These are phyloP conservation scores for Peronosclerospora sorghi DNA, from an alignment of 352 stramenopile species.

Conservation along the genomic window DNA sequence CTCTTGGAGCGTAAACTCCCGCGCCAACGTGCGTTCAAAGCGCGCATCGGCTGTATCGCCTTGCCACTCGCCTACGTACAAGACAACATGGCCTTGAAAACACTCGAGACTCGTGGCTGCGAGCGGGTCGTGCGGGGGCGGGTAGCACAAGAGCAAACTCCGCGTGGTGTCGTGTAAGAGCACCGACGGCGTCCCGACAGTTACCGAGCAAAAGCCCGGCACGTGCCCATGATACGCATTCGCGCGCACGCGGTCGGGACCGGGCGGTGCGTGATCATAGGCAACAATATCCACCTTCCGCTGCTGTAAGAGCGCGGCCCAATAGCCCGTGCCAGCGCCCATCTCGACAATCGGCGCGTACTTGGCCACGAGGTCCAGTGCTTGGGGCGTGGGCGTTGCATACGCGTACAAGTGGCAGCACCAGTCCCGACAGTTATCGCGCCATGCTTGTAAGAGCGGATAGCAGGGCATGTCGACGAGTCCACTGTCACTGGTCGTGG, in stretches of 20 bases:
- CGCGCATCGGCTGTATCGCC: conserved; percentile 55
- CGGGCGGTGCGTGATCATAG: conserved; percentile 48
- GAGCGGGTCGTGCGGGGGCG: no score
- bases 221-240: conserved; percentile 62
- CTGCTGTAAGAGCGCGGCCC: conserved; percentile 62
- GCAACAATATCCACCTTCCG: conserved; percentile 63
- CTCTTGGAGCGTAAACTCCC: conserved; percentile 38
- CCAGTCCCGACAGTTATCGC: conserved; percentile 70
- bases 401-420: conserved; percentile 66
- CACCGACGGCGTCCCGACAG: conserved; percentile 9
- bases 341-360: conserved; percentile 77
- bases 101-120: conserved; percentile 37
- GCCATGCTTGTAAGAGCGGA: conserved; percentile 56
- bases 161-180: conserved; percentile 25
- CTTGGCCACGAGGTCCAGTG: conserved; percentile 35
- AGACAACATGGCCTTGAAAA: conserved; percentile 52
- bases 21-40: conserved; percentile 53
- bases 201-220: conserved; percentile 50
- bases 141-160: conserved; percentile 64
- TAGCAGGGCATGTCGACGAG: conserved; percentile 49
- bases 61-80: conserved; percentile 76
- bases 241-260: conserved; percentile 11
- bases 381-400: conserved; percentile 47
- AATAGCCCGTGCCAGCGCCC: conserved; percentile 85
- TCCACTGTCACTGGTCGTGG: conserved; percentile 1